A percentile compares a stretch with the other conserved stretches of the same genome.
phyloP scores from a whole-genome alignment of 2,329 filamentous ascomycete genomes.

The Biscogniauxia marginata region DNA sequence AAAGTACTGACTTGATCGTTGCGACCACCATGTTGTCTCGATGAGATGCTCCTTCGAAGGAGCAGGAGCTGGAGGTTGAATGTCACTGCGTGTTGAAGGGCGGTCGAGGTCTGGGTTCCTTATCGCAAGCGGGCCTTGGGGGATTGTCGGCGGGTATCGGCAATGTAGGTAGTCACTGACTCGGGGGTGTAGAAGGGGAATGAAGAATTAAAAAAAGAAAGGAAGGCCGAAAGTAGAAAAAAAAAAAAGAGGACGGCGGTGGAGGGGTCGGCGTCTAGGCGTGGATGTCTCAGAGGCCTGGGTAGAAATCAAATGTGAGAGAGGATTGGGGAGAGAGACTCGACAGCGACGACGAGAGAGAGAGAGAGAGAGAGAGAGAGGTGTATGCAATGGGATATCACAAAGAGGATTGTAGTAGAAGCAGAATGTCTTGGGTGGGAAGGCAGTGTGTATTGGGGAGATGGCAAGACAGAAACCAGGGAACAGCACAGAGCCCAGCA shows the following conservation, averaged over 20 bases:
- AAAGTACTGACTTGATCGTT: constrained; percentile 60
- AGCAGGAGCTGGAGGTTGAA: constrained; percentile 29
- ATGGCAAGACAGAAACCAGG: not conserved
- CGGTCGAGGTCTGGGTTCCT: constrained; percentile 14
- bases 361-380: not conserved
- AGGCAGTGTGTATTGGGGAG: not conserved
- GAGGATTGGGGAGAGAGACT: not conserved
- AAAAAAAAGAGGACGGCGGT: constrained; percentile 7
- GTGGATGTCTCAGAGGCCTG: not conserved
- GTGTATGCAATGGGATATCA: constrained; percentile 4
- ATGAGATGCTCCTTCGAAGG: constrained; percentile 38
- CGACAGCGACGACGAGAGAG: not conserved
- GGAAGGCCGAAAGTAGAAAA: not conserved
- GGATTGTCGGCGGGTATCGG: constrained; percentile 27
- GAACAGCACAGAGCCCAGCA: not conserved
- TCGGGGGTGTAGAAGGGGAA: constrained; percentile 6
- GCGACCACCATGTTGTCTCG: constrained; percentile 57
- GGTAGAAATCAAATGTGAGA: not conserved
- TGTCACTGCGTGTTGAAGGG: constrained; percentile 9
- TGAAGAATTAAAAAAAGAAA: not conserved
- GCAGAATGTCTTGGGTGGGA: constrained; percentile 9
- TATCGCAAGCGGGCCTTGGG: constrained; percentile 27
- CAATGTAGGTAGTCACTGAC: constrained; percentile 20
- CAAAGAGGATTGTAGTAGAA: constrained; percentile 19
- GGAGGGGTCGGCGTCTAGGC: not conserved